Base-by-base conservation (phyloP, 2,329 filamentous ascomycete species). In the Epicoccum sorghinum region DNA sequence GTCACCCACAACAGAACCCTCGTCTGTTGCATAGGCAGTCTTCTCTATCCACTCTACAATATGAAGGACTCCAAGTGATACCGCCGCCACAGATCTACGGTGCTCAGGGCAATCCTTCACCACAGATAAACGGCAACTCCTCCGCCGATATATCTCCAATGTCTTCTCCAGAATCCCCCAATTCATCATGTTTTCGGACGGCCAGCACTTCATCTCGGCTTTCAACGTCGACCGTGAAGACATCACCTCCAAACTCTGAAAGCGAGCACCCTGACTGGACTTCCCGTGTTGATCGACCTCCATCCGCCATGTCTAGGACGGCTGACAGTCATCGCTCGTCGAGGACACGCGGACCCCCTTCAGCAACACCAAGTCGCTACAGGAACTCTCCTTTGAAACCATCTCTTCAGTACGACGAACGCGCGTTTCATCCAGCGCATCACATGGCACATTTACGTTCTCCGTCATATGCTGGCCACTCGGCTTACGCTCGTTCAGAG, bases 141-240 rank as follows among this genome's bases (percentile, higher is more conserved):
- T 9, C 27, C 9, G 27, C 27, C 3, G 27, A 13, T 12, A 14
- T 24, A 12, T 33, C 33, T 39, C 25, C 24, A 8, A 7, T 39
- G 0, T 42, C 38, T 9, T 12, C 24, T 10, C 9, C 39, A 4
- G 33, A 7, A 4, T 48, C 51, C 1, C 35, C 38, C 9, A 27
- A 7, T 6, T 54, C 44, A 10, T 54, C 44, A 1, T 35, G 29
- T n/a, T 25, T 18, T n/a, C 51, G 41, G 3, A 14, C 44, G 7
- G 38, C 36, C 2, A 54, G 44, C 13, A 22, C 27, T 4, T 48
- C 33, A 7, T 43, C 44, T 27, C 44, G 38, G 4, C 10, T 43
- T 9, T 47, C 32, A 22, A 32, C 42, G 6, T 47, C 51, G 7
- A 54, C 51, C 2, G 44, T 40, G 3, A 43, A 33, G 25, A 54